Conservation (phyloP, 2,329 filamentous ascomycete genomes). For the Coleophoma eucalyptorum region DNA sequence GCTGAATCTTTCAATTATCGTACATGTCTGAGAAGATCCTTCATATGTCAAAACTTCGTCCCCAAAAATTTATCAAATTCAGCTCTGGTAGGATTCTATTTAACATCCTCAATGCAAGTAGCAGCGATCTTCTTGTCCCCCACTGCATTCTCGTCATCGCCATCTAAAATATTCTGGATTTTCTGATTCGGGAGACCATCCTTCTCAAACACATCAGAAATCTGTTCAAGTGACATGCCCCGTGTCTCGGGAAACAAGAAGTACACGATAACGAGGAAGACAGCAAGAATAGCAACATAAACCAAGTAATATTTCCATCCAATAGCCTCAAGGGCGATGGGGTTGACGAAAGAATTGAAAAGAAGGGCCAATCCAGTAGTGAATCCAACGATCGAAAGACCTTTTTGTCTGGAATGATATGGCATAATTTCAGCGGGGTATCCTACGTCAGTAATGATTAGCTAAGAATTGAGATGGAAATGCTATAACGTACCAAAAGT, state of each 20-base stretch:
- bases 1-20: too few relatives aligned
- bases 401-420: constrained; percentile 17
- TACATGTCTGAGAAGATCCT: too few relatives aligned
- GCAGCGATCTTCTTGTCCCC: neutral
- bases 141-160: neutral
- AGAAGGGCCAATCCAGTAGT: constrained; percentile 35
- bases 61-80: too few relatives aligned
- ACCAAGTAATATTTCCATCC: constrained; percentile 6
- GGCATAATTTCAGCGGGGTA: constrained; percentile 10
- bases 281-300: neutral
- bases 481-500: neutral
- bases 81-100: too few relatives aligned
- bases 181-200: neutral
- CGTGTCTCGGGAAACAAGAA: constrained; percentile 2
- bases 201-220: neutral
- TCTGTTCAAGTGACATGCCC: constrained; percentile 2
- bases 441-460: neutral
- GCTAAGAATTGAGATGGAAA: neutral
- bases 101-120: neutral
- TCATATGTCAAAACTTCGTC: too few relatives aligned
- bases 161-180: neutral
- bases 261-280: neutral
- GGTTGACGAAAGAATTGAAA: constrained; percentile 34
- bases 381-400: constrained; percentile 33
- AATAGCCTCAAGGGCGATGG: constrained; percentile 29